Base-by-base conservation (phyloP, 306 rosid genomes). In the Betula pendula region DNA sequence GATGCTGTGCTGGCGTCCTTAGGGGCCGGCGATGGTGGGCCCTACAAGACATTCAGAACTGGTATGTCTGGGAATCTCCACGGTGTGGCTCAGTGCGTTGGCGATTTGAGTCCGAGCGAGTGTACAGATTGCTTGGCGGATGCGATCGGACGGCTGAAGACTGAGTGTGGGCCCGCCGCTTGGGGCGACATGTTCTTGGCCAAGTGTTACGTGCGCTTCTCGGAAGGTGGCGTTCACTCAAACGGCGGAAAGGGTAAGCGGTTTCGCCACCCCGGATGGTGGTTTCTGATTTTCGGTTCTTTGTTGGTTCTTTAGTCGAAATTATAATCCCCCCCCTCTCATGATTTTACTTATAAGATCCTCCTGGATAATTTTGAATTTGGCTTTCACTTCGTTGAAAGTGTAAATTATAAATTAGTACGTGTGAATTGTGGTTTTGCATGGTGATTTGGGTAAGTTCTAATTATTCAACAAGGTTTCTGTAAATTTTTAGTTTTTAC, bases 131-230 rank as follows among this genome's bases (percentile, higher is more conserved):
- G 99, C 35, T 17, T 93, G 6, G 83, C 94, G 0, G 90, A 82
- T 7, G 94, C 99, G 4, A 87, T 90, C 88, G 90, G 88, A 84
- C 91, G 88, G 91, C 81, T 93, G 13, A 91, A 68, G 80, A 85
- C 77, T 0, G 93, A 80, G 12, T 96, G 99, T 44, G 99, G 93
- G 53, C 77, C 85, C 17, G 51, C 90, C 43, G 25, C 62, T 2
- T 96, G 83, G 93, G 98, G 93, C 0, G 85, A 93, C 49, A 22
- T 96, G 53, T 96, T 72, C 80, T 75, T 96, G 87, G 98, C 94
- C 1, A 96, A 91, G 82, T 96, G 99, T 91, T 96, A 88, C 90
- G 96, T 84, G 74, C 91, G 98, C 0, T 91, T 75, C 85, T 77
- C 90, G 27, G 78, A 75, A 74, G 83, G 90, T 81, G 94, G 87